phyloP scores from a whole-genome alignment of 106 monocot genomes.

The Apostasia ramifera region DNA sequence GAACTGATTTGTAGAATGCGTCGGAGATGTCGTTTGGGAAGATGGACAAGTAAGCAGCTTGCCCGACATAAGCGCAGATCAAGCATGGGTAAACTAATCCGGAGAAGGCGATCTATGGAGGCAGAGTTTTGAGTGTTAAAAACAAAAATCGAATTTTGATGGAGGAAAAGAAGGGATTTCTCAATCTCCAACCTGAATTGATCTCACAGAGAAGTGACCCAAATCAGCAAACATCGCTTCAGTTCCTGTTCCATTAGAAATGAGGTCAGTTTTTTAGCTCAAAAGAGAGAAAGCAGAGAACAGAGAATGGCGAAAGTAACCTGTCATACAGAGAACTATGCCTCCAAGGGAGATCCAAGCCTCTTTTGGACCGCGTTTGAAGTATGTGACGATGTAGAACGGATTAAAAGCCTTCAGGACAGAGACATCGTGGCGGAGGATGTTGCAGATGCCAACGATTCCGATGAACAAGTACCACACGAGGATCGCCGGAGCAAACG shows the following conservation, averaged over 20 bases:
- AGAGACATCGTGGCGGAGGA: slow-evolving; percentile 33
- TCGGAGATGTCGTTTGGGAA: slow-evolving; percentile 21
- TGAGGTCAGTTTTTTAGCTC: no score
- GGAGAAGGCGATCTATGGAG: slow-evolving; percentile 48
- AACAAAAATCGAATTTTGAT: no score
- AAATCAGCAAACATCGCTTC: slow-evolving; percentile 84
- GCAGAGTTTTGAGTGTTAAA: not conserved
- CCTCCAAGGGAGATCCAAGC: slow-evolving; percentile 84
- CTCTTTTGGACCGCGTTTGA: slow-evolving; percentile 45
- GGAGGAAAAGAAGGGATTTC: not conserved
- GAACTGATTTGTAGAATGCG: slow-evolving; percentile 53
- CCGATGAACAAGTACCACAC: slow-evolving; percentile 56
- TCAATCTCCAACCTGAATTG: slow-evolving; percentile 44
- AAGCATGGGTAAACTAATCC: slow-evolving; percentile 52
- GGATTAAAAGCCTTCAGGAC: slow-evolving; percentile 73
- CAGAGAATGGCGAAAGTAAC: slow-evolving; percentile 7
- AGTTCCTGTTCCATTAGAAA: slow-evolving; percentile 33
- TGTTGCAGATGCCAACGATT: slow-evolving; percentile 44
- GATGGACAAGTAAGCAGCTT: slow-evolving; percentile 45
- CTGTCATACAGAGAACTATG: slow-evolving; percentile 78
- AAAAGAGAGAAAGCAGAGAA: not conserved
- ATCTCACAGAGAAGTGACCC: slow-evolving; percentile 71
- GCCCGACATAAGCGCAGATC: slow-evolving; percentile 48
- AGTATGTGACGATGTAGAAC: slow-evolving; percentile 41
- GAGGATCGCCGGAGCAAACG: slow-evolving; percentile 54